Percentiles rank a stretch among this genome's conserved stretches.
Conservation (phyloP, 495 filamentous ascomycete species). For the Xeromyces bisporus region DNA sequence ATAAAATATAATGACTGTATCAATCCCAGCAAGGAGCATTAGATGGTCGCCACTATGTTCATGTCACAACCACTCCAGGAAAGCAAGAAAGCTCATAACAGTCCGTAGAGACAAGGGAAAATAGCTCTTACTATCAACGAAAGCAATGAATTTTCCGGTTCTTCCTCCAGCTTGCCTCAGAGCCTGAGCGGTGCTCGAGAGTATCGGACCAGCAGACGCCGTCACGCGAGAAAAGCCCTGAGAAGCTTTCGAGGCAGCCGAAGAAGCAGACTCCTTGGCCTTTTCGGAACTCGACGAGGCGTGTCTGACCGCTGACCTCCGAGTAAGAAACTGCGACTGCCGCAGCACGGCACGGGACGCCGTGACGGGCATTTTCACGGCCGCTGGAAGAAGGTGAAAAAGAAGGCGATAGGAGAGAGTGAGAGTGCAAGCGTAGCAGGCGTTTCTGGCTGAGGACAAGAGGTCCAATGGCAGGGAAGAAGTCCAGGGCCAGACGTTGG, state of each 20-base stretch:
- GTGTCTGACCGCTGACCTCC: slow-evolving; percentile 39
- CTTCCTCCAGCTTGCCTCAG: slow-evolving; percentile 68
- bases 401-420: slow-evolving; percentile 12
- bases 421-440: slow-evolving; percentile 11
- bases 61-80: too few species aligned
- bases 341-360: slow-evolving; percentile 44
- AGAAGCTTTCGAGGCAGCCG: slow-evolving; percentile 57
- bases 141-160: slow-evolving; percentile 61
- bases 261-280: slow-evolving; percentile 46
- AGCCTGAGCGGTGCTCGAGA: slow-evolving; percentile 51
- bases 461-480: slow-evolving; percentile 25
- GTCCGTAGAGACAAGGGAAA: slow-evolving; percentile 12
- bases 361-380: slow-evolving; percentile 28
- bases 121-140: slow-evolving; percentile 65
- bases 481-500: slow-evolving; percentile 14
- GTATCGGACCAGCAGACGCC: slow-evolving; percentile 59
- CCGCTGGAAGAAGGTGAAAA: slow-evolving; percentile 11
- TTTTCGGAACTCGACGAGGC: slow-evolving; percentile 56
- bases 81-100: too few species aligned
- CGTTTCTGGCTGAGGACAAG: slow-evolving; percentile 18
- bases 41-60: too few species aligned
- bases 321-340: slow-evolving; percentile 41
- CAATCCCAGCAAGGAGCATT: too few species aligned
- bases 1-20: too few species aligned
- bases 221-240: slow-evolving; percentile 75